Evolutionary conservation across 805 yeast genomes (phyloP), one percentile per base, ranked within the genome.

Genomic region (Suhomyces kilbournensis): DNA sequence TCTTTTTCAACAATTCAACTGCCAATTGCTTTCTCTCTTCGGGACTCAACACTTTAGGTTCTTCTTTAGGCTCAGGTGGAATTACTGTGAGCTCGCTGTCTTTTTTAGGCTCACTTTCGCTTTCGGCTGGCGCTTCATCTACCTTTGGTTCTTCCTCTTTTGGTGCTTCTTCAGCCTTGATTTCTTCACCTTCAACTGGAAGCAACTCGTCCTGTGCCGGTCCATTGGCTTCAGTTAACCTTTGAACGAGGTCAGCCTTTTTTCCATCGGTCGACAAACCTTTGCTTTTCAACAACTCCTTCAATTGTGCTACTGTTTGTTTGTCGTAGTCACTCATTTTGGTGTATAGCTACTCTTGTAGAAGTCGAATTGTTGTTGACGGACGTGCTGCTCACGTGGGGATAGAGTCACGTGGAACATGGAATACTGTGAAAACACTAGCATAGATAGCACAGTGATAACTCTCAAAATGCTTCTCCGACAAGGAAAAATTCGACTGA

Each of bases 251-350:
- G 49, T 90, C 97, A 43, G 86, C 84, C 69, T 93, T 93, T 60
- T 89, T 84, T 20, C 98, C 98, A 39, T 80, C 80, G 5, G 76
- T 74, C 2, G 94, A 67, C 48, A 93, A 78, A 1, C 86, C 87
- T 55, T 84, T 83, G 20, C 78, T 69, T 60, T 86, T 85, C 60
- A 93, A 78, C 52, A 81, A 63, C 56, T 88, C 96, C 67, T 89
- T 92, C 68, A 93, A 79, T 74, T 91, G 96, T 17, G 86, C 84
- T 48, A 91, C 97, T 2, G 92, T 86, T 57, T 82, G 78, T n/a
- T 84, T 63, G n/a, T 82, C 64, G 65, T 84, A 86, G 9, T 77
- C 78, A 15, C 82, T 57, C 85, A 83, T 82, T n/a, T 38, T 38
- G 14, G 52, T 44, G 51, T 30, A 38, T 42, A 26, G 44, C 48